Conservation (phyloP, 2,329 filamentous ascomycete species). For the Apiospora arundinis region DNA sequence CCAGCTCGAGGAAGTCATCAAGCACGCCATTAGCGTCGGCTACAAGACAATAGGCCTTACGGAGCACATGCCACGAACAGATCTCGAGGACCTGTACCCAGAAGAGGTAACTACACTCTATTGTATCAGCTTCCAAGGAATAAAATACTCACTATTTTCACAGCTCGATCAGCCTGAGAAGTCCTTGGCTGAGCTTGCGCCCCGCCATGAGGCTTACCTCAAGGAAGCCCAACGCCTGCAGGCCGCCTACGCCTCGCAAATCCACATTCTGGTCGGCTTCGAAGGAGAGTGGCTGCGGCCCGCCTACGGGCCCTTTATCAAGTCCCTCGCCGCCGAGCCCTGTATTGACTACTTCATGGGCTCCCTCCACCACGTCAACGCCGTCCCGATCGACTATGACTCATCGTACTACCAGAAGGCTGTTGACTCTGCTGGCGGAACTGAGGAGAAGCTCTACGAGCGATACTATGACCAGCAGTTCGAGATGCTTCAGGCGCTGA, state of each 20-base stretch:
- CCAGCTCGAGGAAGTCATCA: conserved; percentile 81
- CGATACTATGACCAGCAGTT: conserved; percentile 89
- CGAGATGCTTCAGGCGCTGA: conserved; percentile 76
- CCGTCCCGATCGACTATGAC: conserved; percentile 90
- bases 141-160: conserved; percentile 30
- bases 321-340: conserved; percentile 62
- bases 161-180: conserved; percentile 57
- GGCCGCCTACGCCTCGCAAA: conserved; percentile 69
- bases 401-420: conserved; percentile 68
- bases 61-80: conserved; percentile 90
- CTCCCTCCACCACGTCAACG: conserved; percentile 87
- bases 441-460: conserved; percentile 76
- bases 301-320: conserved; percentile 63
- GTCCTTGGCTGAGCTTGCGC: conserved; percentile 54
- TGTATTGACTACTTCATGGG: conserved; percentile 89
- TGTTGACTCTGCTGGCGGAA: conserved; percentile 48
- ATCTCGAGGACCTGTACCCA: conserved; percentile 81
- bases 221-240: conserved; percentile 77
- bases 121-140: neutral
- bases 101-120: conserved; percentile 70
- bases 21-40: conserved; percentile 76
- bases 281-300: conserved; percentile 92
- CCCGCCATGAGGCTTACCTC: conserved; percentile 75
- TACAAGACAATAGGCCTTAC: conserved; percentile 88
- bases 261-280: conserved; percentile 86